phyloP scores from a whole-genome alignment of 1,284 basidiomycete genomes.

The Puccinia coronata region DNA sequence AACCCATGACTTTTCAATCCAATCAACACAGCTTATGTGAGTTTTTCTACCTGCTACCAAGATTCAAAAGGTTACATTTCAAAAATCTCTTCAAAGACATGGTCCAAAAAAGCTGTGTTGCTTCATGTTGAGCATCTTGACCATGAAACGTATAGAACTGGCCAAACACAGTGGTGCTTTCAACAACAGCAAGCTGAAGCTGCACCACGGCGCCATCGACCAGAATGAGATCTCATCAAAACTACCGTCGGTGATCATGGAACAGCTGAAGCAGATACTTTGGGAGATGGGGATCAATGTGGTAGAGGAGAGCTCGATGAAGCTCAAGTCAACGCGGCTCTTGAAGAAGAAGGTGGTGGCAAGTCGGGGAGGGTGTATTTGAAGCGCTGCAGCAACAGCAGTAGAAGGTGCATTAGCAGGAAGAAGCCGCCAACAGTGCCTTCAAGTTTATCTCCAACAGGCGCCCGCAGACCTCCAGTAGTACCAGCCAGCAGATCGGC shows the following conservation, averaged over 20 bases:
- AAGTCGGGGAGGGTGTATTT: conserved; percentile 53
- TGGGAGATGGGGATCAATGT: conserved; percentile 88
- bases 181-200: conserved; percentile 69
- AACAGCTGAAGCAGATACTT: conserved; percentile 75
- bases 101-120: too few species aligned
- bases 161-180: conserved; percentile 52
- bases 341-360: conserved; percentile 57
- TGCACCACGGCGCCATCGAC: conserved; percentile 91
- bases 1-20: too few species aligned
- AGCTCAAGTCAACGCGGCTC: conserved; percentile 59
- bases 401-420: conserved; percentile 65
- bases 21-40: too few species aligned
- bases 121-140: too few species aligned
- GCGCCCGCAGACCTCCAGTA: conserved; percentile 50
- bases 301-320: conserved; percentile 81
- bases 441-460: conserved; percentile 42
- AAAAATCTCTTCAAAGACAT: too few species aligned
- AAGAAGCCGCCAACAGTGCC: neutral
- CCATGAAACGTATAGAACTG: too few species aligned
- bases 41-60: too few species aligned
- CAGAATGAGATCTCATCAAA: conserved; percentile 84
- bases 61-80: too few species aligned
- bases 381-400: conserved; percentile 55
- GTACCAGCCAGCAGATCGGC: conserved; percentile 48
- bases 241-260: conserved; percentile 81